phyloP scores from a whole-genome alignment of 768 basidiomycete species.

The Gloeopeniophorella convolvens region DNA sequence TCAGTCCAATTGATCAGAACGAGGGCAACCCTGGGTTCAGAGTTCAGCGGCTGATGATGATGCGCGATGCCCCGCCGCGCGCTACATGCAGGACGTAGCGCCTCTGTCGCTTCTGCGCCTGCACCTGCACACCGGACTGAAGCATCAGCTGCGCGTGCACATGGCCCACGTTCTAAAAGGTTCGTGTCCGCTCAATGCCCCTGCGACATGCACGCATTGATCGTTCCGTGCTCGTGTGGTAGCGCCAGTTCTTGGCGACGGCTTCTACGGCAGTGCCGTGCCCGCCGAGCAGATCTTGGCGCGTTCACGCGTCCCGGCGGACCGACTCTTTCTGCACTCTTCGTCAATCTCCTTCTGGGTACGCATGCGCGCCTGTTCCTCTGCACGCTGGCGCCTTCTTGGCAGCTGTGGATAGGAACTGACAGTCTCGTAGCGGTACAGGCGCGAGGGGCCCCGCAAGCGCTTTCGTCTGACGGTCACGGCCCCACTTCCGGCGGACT shows the following conservation, averaged over 20 bases:
- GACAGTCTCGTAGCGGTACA: slow-evolving; percentile 14
- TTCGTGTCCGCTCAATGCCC: not conserved
- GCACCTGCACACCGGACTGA: slow-evolving; percentile 17
- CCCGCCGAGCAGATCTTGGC: not conserved
- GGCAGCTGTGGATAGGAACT: not conserved
- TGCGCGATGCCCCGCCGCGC: not conserved
- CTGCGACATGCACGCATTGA: not conserved
- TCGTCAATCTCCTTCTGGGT: slow-evolving; percentile 19
- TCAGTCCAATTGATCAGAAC: not conserved
- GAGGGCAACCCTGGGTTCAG: not conserved
- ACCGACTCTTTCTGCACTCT: slow-evolving; percentile 19
- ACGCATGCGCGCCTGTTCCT: not conserved
- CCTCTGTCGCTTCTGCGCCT: slow-evolving; percentile 17
- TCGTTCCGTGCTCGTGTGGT: not conserved
- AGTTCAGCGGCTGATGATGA: not conserved
- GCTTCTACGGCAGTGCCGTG: slow-evolving; percentile 5
- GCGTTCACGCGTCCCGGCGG: not conserved
- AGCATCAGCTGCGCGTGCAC: slow-evolving; percentile 21
- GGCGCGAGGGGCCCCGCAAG: slow-evolving; percentile 12
- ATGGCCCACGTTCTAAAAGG: slow-evolving; percentile 10
- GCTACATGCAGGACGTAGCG: not conserved
- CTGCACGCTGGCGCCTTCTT: not conserved
- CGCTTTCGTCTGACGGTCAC: slow-evolving; percentile 16
- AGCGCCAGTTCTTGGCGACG: slow-evolving; percentile 20
- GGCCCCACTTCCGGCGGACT: slow-evolving; percentile 19